Evolutionary conservation across 208 protist species (phyloP), one percentile per base, ranked within the genome.

Genomic region (Acanthamoeba triangularis): DNA sequence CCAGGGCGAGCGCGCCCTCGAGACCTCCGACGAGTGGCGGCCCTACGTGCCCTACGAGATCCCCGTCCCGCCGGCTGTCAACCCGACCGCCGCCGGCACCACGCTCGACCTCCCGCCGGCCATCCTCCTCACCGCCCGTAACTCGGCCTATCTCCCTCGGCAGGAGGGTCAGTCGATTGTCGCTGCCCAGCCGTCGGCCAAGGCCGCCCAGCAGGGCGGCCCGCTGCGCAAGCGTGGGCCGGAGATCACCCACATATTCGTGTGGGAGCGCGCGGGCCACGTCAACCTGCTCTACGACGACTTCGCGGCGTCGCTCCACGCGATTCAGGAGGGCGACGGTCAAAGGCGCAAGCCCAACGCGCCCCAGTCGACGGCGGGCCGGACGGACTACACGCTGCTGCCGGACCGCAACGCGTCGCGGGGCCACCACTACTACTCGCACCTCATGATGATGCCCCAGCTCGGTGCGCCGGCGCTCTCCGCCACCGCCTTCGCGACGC

Each of bases 201-300:
- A 65, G 67, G 65, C 25, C 2, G 65, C 8, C 23, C 23, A 72
- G 25, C 0, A 25, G 28, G 30, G n/a, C 13, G 41, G 23, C 2
- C n/a, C n/a, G n/a, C 14, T 25, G 69, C 69, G 35, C 30, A 88
- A 63, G 80, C 49, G 49, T 10, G 28, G 52, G 7, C 49, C 80
- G 14, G 49, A 33, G 49, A 88, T 88, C 49, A 65, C 49, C 44
- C 80, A 88, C 49, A 41, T 88, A 0, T 88, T 23, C 49, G 80
- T 63, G 49, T 88, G 80, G 80, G 80, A 88, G 80, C 80, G 80
- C 2, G 14, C 30, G 14, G 80, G 80, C 14, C 23, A 47, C 18
- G 49, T 88, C 52, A 88, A 88, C 80, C 49, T 88, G 47, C 49
- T 88, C 80, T 88, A 88, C 52, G 52, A 88, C 52, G 80, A 88